Conservation (phyloP, 202 grass and related monocot species). For the Thinopyrum obtusiflorum region DNA sequence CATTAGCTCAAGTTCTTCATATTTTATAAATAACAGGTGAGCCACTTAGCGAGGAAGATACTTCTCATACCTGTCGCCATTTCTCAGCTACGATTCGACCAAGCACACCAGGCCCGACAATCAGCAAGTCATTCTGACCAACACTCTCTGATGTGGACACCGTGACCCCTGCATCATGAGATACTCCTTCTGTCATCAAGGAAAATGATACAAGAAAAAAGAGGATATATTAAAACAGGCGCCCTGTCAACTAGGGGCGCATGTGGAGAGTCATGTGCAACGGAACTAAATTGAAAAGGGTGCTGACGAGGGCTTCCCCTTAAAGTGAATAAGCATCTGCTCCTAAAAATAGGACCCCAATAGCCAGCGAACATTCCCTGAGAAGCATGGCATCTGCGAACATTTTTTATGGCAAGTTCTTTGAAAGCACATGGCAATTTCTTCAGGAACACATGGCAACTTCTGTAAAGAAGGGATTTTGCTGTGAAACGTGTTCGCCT, state of each 20-base stretch:
- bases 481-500: too few species aligned
- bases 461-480: too few species aligned
- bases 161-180: constrained; percentile 11
- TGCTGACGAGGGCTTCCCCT: background rate
- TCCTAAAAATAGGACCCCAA: too few species aligned
- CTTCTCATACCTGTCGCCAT: constrained; percentile 58
- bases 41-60: background rate
- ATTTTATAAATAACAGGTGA: background rate
- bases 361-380: too few species aligned
- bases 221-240: background rate
- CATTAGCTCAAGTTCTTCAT: background rate
- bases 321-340: background rate
- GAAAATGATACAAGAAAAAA: background rate
- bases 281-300: background rate
- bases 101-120: constrained; percentile 84
- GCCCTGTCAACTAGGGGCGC: background rate
- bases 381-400: too few species aligned
- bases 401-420: too few species aligned
- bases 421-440: too few species aligned
- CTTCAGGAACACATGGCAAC: too few species aligned
- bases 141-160: constrained; percentile 12
- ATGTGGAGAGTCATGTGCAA: background rate
- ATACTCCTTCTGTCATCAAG: constrained; percentile 37
- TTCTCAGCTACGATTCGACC: constrained; percentile 71
- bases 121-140: constrained; percentile 62